Evolutionary conservation across 805 yeast genomes (phyloP).

Genomic region (Diddensiella transvaalensis): DNA sequence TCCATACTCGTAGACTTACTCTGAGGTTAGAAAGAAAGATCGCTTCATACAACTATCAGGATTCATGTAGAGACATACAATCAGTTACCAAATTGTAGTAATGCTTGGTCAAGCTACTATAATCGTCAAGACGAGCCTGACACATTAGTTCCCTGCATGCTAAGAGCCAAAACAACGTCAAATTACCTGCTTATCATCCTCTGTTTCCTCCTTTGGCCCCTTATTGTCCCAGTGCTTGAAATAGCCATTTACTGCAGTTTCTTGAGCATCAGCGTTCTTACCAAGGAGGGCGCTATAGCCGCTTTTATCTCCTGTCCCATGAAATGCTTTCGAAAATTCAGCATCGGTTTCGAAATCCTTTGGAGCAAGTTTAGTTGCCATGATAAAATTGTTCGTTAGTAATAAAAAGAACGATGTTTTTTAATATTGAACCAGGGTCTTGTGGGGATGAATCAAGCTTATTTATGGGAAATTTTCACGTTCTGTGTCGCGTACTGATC

Average conservation of each 20-base stretch:
- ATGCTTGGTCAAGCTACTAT: constrained; percentile 87
- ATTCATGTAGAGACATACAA: constrained; percentile 37
- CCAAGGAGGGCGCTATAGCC: constrained; percentile 75
- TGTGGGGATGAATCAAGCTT: too few relatives aligned
- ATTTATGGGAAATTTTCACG: background rate
- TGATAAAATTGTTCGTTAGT: constrained; percentile 1
- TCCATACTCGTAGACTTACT: constrained; percentile 85
- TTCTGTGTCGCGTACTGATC: background rate
- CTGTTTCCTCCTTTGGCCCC: constrained; percentile 62
- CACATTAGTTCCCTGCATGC: background rate
- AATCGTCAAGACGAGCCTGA: constrained; percentile 65
- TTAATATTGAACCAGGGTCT: background rate
- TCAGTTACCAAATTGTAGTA: constrained; percentile 97
- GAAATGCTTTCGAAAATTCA: constrained; percentile 79
- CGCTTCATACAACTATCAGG: too few relatives aligned
- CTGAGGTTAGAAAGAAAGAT: background rate
- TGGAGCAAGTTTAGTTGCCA: constrained; percentile 41
- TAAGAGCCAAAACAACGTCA: background rate
- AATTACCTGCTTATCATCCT: constrained; percentile 38
- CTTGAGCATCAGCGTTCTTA: constrained; percentile 76
- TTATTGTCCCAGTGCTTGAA: constrained; percentile 98
- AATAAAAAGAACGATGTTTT: background rate
- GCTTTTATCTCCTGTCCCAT: constrained; percentile 65
- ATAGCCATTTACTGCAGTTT: constrained; percentile 82
- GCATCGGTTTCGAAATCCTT: constrained; percentile 59